phyloP scores from a whole-genome alignment of 495 filamentous ascomycete species.

The Penicillium manginii region DNA sequence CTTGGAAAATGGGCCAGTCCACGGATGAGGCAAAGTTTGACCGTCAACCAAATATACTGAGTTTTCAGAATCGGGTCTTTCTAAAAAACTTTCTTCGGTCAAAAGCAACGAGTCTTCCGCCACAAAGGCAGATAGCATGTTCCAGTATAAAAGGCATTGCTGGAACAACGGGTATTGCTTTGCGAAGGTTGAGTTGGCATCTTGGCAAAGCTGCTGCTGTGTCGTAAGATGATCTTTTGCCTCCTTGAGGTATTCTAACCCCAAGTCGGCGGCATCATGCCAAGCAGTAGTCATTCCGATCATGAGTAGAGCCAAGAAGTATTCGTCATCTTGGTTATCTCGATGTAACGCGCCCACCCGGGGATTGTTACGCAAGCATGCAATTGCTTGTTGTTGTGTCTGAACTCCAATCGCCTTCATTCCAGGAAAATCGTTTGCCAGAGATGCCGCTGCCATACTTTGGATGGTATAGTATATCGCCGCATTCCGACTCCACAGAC shows the following conservation, averaged over 20 bases:
- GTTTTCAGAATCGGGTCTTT: slow-evolving; percentile 20
- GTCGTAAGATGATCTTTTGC: slow-evolving; percentile 26
- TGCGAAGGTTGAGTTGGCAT: slow-evolving; percentile 23
- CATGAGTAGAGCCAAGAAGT: slow-evolving; percentile 30
- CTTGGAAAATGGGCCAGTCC: slow-evolving; percentile 30
- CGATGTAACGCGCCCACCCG: slow-evolving; percentile 20
- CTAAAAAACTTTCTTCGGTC: slow-evolving; percentile 20
- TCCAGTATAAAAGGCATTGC: slow-evolving; percentile 31
- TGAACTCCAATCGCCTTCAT: slow-evolving; percentile 31
- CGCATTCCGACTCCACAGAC: slow-evolving; percentile 31
- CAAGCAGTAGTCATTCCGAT: slow-evolving; percentile 29
- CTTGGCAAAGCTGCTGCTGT: slow-evolving; percentile 23
- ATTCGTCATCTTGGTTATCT: slow-evolving; percentile 29
- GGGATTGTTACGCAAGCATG: slow-evolving; percentile 24
- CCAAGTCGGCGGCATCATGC: slow-evolving; percentile 29
- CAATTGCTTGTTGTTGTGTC: slow-evolving; percentile 32
- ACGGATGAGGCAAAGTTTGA: slow-evolving; percentile 28
- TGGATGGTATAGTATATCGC: slow-evolving; percentile 33
- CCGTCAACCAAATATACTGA: slow-evolving; percentile 31
- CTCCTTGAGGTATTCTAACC: slow-evolving; percentile 27
- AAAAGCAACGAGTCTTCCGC: slow-evolving; percentile 28
- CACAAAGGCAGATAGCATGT: slow-evolving; percentile 30
- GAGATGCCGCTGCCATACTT: slow-evolving; percentile 31
- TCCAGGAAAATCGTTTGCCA: slow-evolving; percentile 30
- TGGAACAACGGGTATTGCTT: slow-evolving; percentile 32